phyloP scores from a whole-genome alignment of 495 filamentous ascomycete species.

The Lepidopterella palustris region DNA sequence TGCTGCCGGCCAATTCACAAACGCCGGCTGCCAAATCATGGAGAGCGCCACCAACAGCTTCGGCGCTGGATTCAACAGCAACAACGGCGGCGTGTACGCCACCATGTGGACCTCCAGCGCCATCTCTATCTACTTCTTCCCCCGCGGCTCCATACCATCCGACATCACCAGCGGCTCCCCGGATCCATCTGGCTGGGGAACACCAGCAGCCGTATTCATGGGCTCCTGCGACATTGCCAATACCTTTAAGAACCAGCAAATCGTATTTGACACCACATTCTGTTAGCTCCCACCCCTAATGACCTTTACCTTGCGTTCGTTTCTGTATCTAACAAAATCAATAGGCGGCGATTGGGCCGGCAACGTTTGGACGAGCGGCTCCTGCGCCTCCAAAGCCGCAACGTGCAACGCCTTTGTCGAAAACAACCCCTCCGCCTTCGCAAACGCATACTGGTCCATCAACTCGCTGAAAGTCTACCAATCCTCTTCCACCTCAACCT shows the following conservation, averaged over 20 bases:
- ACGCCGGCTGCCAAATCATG: slow-evolving; percentile 30
- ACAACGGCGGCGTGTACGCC: slow-evolving; percentile 30
- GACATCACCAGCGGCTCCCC: slow-evolving; percentile 23
- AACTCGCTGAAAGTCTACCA: slow-evolving; percentile 31
- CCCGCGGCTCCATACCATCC: slow-evolving; percentile 19
- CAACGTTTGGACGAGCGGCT: slow-evolving; percentile 19
- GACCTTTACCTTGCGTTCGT: not conserved
- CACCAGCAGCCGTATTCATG: slow-evolving; percentile 26
- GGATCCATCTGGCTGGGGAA: slow-evolving; percentile 27
- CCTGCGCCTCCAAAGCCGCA: slow-evolving; percentile 21
- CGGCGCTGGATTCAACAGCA: slow-evolving; percentile 31
- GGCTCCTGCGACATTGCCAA: slow-evolving; percentile 26
- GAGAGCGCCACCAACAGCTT: slow-evolving; percentile 19
- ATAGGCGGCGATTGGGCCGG: slow-evolving; percentile 32
- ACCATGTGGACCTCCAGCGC: slow-evolving; percentile 29
- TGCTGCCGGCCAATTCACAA: slow-evolving; percentile 23
- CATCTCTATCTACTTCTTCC: slow-evolving; percentile 33
- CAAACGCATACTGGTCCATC: slow-evolving; percentile 33
- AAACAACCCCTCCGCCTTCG: slow-evolving; percentile 32
- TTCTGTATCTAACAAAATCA: not conserved
- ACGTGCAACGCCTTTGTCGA: slow-evolving; percentile 33
- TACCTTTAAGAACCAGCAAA: slow-evolving; percentile 27
- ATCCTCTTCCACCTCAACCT: not conserved
- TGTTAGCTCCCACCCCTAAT: slow-evolving; percentile 5
- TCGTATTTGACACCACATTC: slow-evolving; percentile 32